Base-by-base conservation (phyloP, 2,329 filamentous ascomycete genomes). In the Botrytis aclada region DNA sequence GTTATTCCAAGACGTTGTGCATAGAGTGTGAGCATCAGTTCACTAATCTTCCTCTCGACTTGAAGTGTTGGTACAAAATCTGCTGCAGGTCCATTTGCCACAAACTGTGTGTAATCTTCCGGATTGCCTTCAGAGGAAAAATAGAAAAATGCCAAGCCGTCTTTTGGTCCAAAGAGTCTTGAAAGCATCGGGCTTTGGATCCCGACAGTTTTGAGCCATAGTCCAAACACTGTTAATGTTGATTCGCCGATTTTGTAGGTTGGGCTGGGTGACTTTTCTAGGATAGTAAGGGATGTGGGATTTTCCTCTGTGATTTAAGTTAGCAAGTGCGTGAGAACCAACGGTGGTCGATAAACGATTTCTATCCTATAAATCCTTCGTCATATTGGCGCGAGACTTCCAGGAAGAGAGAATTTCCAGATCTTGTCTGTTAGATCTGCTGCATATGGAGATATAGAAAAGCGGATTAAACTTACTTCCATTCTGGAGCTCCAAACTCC, bases 211-310 rank as follows among this genome's bases (percentile, higher is more conserved):
- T 77, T 77, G 14, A 73, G 69, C 76, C 76, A 78, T 58, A 76
- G 32, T 25, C 72, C 74, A 56, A 79, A 79, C 10, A 74, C 58
- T 18, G 76, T 72, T 14, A 79, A 75, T 12, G 78, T 79, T 22
- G 74, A 76, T 67, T 79, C 78, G 56, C 78, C 77, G 39, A 79
- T 79, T 58, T 79, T 79, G 72, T 79, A 78, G 32, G 71, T 71
- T 29, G 78, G 78, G 5, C 65, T 69, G 29, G 25, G 12, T n/a
- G 69, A 74, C 58, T 77, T 78, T 41, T 79, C 78, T 6, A 79
- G 29, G 25, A 77, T 56, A 5, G 75, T 77, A 16, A 77, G 67
- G 47, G 29, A 66, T 62, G 69, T 54, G 7, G 54, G 6, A n/a
- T 43, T 61, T n/a, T 22, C 43, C 16, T 54, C 51, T 56, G 7